Conservation (phyloP, 495 filamentous ascomycete genomes). For the Xylaria scruposa region DNA sequence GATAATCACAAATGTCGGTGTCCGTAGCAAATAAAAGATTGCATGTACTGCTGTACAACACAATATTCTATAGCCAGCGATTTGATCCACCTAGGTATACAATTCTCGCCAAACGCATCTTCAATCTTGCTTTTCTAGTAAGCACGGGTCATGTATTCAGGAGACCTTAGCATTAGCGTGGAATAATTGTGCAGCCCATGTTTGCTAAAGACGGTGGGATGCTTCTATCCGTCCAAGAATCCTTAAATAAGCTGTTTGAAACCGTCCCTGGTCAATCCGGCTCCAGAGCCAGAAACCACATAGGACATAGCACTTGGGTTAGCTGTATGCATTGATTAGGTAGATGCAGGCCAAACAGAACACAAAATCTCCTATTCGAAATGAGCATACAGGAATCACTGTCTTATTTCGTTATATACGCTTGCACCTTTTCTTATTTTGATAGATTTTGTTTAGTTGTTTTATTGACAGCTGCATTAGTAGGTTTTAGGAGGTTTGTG, state of each 20-base stretch:
- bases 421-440: no score
- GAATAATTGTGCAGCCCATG: background rate
- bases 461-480: no score
- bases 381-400: no score
- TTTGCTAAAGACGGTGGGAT: background rate
- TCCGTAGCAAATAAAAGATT: slow-evolving; percentile 7
- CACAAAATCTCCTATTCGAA: no score
- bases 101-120: background rate
- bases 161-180: background rate
- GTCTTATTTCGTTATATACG: no score
- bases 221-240: background rate
- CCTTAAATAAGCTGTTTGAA: background rate
- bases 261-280: slow-evolving; percentile 5
- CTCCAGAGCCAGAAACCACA: background rate
- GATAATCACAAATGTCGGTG: background rate
- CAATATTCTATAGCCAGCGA: background rate
- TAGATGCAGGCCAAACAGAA: no score
- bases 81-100: background rate
- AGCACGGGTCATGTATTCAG: background rate
- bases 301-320: no score
- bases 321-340: no score
- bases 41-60: background rate
- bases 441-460: no score
- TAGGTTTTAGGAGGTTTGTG: no score
- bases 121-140: background rate